Percentiles rank a stretch among this genome's conserved stretches.
These are phyloP conservation scores for Starmerella potacharoeniae DNA, from an alignment of 805 yeast genomes.

Conservation along the genomic window DNA sequence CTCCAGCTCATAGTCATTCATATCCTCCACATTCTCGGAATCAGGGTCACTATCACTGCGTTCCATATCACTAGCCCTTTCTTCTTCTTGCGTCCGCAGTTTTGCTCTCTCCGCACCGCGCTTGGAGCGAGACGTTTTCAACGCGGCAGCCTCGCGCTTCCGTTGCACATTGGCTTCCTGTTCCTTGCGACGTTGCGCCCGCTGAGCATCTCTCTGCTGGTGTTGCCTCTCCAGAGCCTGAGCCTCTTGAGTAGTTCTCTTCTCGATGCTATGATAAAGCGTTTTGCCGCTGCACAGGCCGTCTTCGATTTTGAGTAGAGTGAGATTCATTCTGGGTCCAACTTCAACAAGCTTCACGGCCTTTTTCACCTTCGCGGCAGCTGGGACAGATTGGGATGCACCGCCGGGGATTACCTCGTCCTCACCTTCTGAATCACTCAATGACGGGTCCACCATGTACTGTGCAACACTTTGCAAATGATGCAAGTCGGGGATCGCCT, in stretches of 20 bases:
- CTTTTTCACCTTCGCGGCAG: conserved; percentile 40
- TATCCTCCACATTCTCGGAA: conserved; percentile 33
- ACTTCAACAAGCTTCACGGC: conserved; percentile 88
- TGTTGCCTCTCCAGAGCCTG: conserved; percentile 56
- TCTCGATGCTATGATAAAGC: conserved; percentile 61
- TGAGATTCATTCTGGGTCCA: conserved; percentile 78
- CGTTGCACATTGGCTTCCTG: conserved; percentile 70
- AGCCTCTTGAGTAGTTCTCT: conserved; percentile 52
- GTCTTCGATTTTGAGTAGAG: conserved; percentile 79
- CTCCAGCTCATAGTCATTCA: conserved; percentile 29
- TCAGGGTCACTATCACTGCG: conserved; percentile 23
- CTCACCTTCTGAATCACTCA: conserved; percentile 89
- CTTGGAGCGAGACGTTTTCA: conserved; percentile 59
- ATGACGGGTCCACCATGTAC: conserved; percentile 65
- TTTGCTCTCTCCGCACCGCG: conserved; percentile 35
- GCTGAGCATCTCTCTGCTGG: conserved; percentile 46
- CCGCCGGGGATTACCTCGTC: conserved; percentile 54
- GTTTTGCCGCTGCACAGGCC: conserved; percentile 84
- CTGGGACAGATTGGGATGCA: conserved; percentile 18
- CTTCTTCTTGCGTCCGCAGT: conserved; percentile 10
- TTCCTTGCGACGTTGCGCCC: conserved; percentile 58
- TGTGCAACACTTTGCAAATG: conserved; percentile 69
- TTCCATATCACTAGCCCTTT: conserved; percentile 19
- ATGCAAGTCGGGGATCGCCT: conserved; percentile 58
- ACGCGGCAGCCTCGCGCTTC: conserved; percentile 59